Evolutionary conservation across 768 basidiomycete genomes (phyloP).

Genomic region (Phlebiopsis gigantea): DNA sequence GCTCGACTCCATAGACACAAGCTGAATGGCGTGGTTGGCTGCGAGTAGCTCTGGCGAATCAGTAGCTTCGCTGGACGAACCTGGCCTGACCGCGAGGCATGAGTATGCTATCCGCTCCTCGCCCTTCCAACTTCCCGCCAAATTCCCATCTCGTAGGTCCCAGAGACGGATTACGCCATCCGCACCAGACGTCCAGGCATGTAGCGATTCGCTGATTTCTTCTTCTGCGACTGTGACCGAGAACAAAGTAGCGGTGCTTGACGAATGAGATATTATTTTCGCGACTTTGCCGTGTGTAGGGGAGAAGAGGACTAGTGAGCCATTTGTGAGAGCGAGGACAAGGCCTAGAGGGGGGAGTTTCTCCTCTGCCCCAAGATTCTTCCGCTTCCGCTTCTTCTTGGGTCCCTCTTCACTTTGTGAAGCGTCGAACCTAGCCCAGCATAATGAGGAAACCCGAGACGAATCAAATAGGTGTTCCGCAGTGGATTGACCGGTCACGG

Average conservation of each 20-base stretch:
- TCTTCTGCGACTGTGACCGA: conserved; percentile 36
- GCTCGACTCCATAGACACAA: conserved; percentile 34
- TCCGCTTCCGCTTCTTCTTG: conserved; percentile 52
- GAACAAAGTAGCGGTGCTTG: conserved; percentile 48
- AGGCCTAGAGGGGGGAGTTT: conserved; percentile 37
- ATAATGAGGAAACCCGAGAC: conserved; percentile 48
- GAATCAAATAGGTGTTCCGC: conserved; percentile 55
- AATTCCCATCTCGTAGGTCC: conserved; percentile 45
- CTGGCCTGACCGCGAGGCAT: conserved; percentile 40
- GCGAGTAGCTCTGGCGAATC: conserved; percentile 40
- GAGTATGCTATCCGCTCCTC: conserved; percentile 58
- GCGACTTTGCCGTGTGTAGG: conserved; percentile 53
- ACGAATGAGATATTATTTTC: conserved; percentile 49
- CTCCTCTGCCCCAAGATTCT: conserved; percentile 24
- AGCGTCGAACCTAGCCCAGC: conserved; percentile 41
- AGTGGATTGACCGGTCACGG: conserved; percentile 45
- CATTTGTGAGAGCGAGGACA: conserved; percentile 56
- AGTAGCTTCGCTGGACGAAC: conserved; percentile 29
- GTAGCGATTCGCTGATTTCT: conserved; percentile 24
- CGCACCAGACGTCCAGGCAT: conserved; percentile 52
- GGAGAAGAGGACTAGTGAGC: conserved; percentile 55
- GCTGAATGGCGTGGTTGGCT: conserved; percentile 55
- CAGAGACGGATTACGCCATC: conserved; percentile 55
- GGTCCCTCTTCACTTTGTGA: conserved; percentile 20
- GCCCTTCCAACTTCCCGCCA: conserved; percentile 48